Evolutionary conservation across 164 flowering plant genomes (phyloP), one percentile per base, ranked within the genome.

Genomic region (Magnolia officinalis): DNA sequence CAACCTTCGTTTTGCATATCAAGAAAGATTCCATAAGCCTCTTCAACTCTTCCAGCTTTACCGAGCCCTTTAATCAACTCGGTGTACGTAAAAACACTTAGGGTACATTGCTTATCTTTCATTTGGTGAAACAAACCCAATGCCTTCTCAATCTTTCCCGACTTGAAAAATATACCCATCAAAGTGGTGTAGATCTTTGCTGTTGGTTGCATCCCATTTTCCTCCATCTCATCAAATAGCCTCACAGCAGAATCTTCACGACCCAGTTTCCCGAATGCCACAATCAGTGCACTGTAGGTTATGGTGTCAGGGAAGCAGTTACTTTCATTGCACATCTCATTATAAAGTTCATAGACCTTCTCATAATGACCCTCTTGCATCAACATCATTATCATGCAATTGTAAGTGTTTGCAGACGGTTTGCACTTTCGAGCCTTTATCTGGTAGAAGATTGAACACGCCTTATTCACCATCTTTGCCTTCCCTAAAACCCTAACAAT

Each of bases 61-160:
- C 98, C 96, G 50, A 96, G 89, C 64, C 97, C 98, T 76, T 84
- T 93, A 70, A 96, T 94, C 86, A 94, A 75, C 77, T 94, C 99
- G 2, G 96, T 94, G 82, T 94, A 96, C 9, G 99, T 94, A 83
- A 74, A 96, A 8, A 96, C 97, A 71, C 92, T 92, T 8, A 85
- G 94, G 14, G 81, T 51, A 79, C 95, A 92, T 67, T 84, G 84
- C 72, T 76, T 84, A 21, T 52, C 77, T 81, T 84, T 89, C 98
- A 96, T 93, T 79, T 96, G 93, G 61, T 80, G 74, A 16, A 88
- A 85, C 71, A 96, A 74, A 74, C 72, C 84, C 73, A 92, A 77
- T 63, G 96, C 99, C 79, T 84, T 82, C 50, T 90, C 96, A 72
- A 85, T 83, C 76, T 70, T 78, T 19, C 89, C 93, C 74, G 81